A percentile compares a stretch with the other conserved stretches of the same genome.
Evolutionary conservation across 192 early-diverging fungal genomes (phyloP).

Genomic region (Coemansia sp.): DNA sequence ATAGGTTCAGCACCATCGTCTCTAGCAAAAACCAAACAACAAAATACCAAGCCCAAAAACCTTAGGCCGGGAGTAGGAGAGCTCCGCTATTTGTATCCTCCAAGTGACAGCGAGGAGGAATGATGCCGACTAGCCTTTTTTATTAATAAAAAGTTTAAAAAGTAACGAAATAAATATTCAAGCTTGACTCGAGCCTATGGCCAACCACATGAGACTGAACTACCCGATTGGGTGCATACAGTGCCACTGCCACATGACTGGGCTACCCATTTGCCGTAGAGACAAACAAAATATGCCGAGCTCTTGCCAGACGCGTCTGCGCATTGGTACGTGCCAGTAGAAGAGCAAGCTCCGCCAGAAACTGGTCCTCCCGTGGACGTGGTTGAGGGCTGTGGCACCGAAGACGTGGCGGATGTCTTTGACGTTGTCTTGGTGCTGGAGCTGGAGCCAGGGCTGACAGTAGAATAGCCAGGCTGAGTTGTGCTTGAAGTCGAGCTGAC

Average conservation of each 20-base stretch:
- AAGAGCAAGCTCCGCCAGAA: constrained; percentile 19
- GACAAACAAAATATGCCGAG: constrained; percentile 29
- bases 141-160: too few species aligned
- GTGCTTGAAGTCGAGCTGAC: constrained; percentile 9
- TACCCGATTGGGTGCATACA: constrained; percentile 25
- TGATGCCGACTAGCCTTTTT: neutral
- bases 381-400: neutral
- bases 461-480: neutral
- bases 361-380: constrained; percentile 18
- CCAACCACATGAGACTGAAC: constrained; percentile 31
- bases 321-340: constrained; percentile 20
- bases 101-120: too few species aligned
- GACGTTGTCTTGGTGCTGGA: neutral
- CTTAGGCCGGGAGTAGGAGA: too few species aligned
- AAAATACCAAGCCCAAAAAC: neutral
- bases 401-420: neutral
- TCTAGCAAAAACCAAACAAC: neutral
- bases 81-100: too few species aligned
- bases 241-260: constrained; percentile 34
- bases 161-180: too few species aligned
- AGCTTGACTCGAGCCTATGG: constrained; percentile 7
- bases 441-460: neutral
- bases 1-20: neutral
- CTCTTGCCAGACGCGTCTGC: constrained; percentile 17
- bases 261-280: constrained; percentile 30